Base-by-base conservation (phyloP, 2,329 filamentous ascomycete species). In the Apiospora arundinis region DNA sequence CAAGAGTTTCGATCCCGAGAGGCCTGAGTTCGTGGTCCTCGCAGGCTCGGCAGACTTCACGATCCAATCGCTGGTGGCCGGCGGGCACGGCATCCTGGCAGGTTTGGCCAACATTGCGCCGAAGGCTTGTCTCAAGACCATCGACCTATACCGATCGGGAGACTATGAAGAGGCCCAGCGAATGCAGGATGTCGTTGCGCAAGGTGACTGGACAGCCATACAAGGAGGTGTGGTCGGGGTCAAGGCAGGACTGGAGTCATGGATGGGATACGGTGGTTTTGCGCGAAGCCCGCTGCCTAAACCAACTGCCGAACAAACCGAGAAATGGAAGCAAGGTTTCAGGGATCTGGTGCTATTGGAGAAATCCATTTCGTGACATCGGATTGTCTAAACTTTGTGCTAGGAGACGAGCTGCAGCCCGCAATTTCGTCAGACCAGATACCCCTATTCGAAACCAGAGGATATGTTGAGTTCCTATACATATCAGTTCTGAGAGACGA, bases 11-110 rank as follows among this genome's bases (percentile, higher is more conserved):
- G 74, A 81, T 70, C 76, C 81, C 1, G 71, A 76, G 45, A 75
- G 73, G 14, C 83, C 87, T 0, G 80, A 87, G 18, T 94, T 94
- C 81, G 83, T 93, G 77, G 92, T 92, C 74, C 87, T 94, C 77
- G 92, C 91, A 32, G 92, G 92, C 69, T 92, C 91, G 1, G 91
- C 92, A 67, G 92, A 94, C 81, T 93, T 94, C 80, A 88, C 90
- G 3, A 83, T 94, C 65, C 92, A 92, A 77, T 91, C 91, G 0
- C 80, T 94, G 49, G 85, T 92, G 45, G 92, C 87, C 9, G 92
- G 92, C 60, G 92, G 91, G 11, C 90, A 91, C 70, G 92, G 92
- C 70, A 89, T 93, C 76, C 90, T 95, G 70, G 91, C 90, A 37
- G 92, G 92, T 7, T 86, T 93, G 73, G 92, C 88, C 76, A 94